These are phyloP conservation scores for Claviceps fusiformis DNA, from an alignment of 2,329 filamentous ascomycete genomes.

Conservation along the genomic window DNA sequence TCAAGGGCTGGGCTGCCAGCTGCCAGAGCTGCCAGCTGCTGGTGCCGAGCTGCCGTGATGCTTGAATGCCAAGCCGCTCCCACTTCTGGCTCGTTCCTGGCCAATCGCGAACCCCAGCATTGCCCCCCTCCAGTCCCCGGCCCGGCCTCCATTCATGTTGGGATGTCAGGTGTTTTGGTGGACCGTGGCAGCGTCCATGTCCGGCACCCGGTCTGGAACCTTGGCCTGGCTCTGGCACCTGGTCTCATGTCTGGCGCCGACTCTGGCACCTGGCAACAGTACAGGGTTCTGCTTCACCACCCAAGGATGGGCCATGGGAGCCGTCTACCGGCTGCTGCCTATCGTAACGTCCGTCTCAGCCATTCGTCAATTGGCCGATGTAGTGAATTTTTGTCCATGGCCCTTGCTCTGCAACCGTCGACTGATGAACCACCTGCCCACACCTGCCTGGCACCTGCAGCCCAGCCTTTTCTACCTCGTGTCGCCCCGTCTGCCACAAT, in stretches of 20 bases:
- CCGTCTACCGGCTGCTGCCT: background rate
- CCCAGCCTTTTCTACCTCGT: constrained; percentile 4
- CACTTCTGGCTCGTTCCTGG: background rate
- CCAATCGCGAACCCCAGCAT: background rate
- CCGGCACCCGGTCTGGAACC: background rate
- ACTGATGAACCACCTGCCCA: background rate
- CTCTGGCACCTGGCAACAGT: background rate
- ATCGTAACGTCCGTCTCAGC: background rate
- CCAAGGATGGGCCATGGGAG: background rate
- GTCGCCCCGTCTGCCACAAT: constrained; percentile 1
- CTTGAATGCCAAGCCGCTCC: background rate
- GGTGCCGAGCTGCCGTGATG: constrained; percentile 1
- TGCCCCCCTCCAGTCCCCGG: background rate
- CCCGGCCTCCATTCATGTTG: background rate
- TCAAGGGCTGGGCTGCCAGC: too few relatives aligned
- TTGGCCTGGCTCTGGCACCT: background rate
- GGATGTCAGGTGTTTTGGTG: background rate
- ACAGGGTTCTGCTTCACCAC: background rate
- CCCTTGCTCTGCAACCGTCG: background rate
- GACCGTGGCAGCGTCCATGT: background rate
- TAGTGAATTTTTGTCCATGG: background rate
- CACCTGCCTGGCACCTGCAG: background rate
- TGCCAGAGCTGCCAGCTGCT: background rate
- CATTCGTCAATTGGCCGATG: background rate
- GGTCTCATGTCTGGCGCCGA: background rate